Percentiles rank a stretch among this genome's conserved stretches.
Evolutionary conservation across 108 stramenopile genomes (phyloP).

Genomic region (Aurantiochytrium sp.): DNA sequence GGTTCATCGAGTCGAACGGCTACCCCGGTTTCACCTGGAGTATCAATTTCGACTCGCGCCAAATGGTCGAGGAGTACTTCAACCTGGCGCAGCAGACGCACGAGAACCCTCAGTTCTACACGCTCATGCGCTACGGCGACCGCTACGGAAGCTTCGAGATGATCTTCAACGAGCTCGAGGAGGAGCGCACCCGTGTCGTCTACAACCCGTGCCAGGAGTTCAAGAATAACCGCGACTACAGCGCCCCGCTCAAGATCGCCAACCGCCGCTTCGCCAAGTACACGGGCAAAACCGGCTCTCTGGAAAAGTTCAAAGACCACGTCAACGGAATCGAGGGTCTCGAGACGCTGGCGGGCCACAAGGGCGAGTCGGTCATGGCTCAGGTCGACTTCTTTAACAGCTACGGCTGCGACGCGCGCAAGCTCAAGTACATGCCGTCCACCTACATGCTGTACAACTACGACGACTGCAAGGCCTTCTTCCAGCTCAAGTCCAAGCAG

Average conservation of each 20-base stretch:
- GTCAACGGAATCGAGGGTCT: neutral
- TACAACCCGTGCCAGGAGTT: constrained; percentile 28
- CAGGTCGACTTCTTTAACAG: neutral
- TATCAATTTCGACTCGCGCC: constrained; percentile 19
- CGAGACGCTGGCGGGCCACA: constrained; percentile 27
- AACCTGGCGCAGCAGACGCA: constrained; percentile 23
- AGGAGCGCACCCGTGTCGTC: constrained; percentile 11
- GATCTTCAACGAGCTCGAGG: constrained; percentile 23
- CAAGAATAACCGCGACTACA: constrained; percentile 25
- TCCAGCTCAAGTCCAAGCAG: neutral
- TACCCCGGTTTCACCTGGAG: constrained; percentile 27
- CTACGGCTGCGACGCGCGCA: neutral
- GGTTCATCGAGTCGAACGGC: constrained; percentile 27
- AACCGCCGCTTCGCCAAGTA: constrained; percentile 16
- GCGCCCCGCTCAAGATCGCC: constrained; percentile 12
- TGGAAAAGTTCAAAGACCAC: neutral
- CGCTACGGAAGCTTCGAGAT: constrained; percentile 20
- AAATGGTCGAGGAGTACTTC: constrained; percentile 28
- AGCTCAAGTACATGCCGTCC: constrained; percentile 11
- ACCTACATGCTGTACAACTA: constrained; percentile 13
- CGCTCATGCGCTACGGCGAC: constrained; percentile 14
- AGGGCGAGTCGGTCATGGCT: constrained; percentile 3
- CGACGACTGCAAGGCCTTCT: constrained; percentile 27
- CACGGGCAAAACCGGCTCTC: constrained; percentile 1
- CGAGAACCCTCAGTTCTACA: constrained; percentile 29